Base-by-base conservation (phyloP, 805 yeast species). In the Priceomyces fermenticarens region DNA sequence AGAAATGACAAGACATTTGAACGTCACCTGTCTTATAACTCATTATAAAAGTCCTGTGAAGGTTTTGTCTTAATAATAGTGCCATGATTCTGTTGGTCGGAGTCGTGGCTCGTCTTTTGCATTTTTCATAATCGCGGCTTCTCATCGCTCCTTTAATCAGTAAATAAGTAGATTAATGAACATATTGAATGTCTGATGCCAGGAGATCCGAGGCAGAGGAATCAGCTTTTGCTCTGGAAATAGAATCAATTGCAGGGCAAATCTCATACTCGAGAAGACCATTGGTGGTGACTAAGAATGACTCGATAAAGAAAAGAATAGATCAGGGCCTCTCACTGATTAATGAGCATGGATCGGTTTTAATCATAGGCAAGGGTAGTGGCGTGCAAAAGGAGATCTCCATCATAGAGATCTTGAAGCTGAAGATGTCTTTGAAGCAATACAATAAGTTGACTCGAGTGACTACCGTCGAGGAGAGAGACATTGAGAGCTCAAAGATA, bases 251-350 rank as follows among this genome's bases (percentile, higher is more conserved):
- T 16, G 41, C 28, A 17, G 37, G 12, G 15, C 30, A 27, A 34
- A 25, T 20, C 8, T 20, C 25, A 4, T 20, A 20, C 8, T 20
- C 25, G 25, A 20, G 8, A 20, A 20, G 25, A 4, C 33, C 33
- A 10, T n/a, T 39, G 41, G 17, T 44, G 10, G 36, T 52, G 5
- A 41, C 46, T 2, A 53, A 52, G 32, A 52, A 52, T 38, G 58
- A 53, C 35, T 47, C 53, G 3, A 53, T 53, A 12, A 54, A 54
- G 16, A 30, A 32, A n/a, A 40, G 39, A 34, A 44, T 54, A 7
- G 40, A 46, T 3, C 39, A 40, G 13, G 38, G 54, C 2, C 14
- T 39, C 10, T 27, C 41, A 5, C 37, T 28, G 5, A 15, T 46
- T 3, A 13, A 33, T 10, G 34, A 39, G 20, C 32, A 30, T 9